Conservation (phyloP, 768 basidiomycete species). For the Serendipita sp. region DNA sequence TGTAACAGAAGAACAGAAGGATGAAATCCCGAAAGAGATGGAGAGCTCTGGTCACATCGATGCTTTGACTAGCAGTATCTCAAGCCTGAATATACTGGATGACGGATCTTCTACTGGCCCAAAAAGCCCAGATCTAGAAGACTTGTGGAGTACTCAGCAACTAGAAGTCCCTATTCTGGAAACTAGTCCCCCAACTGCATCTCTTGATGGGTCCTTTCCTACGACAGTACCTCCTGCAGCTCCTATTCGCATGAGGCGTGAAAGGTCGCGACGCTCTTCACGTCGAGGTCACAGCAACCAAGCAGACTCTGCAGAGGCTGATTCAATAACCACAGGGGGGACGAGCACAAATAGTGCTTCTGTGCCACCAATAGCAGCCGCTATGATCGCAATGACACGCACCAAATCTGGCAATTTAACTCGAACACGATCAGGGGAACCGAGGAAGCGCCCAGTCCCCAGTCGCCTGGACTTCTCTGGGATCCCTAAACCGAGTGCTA, state of each 20-base stretch:
- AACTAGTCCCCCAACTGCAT: conserved; percentile 1
- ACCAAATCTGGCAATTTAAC: background rate
- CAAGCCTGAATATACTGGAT: background rate
- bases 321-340: background rate
- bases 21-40: no score
- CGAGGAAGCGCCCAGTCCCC: background rate
- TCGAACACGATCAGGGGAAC: background rate
- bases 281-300: background rate
- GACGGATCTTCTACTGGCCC: background rate
- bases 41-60: background rate
- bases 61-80: background rate
- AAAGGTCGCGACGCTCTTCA: background rate
- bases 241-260: background rate
- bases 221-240: background rate
- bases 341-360: background rate
- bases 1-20: no score
- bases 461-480: background rate
- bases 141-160: background rate
- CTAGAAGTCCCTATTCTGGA: background rate
- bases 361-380: background rate
- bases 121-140: background rate
- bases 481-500: background rate
- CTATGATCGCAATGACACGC: background rate
- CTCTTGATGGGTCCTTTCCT: background rate
- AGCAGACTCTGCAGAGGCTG: background rate